Conservation (phyloP, 495 filamentous ascomycete genomes). For the Talaromyces wortmannii region DNA sequence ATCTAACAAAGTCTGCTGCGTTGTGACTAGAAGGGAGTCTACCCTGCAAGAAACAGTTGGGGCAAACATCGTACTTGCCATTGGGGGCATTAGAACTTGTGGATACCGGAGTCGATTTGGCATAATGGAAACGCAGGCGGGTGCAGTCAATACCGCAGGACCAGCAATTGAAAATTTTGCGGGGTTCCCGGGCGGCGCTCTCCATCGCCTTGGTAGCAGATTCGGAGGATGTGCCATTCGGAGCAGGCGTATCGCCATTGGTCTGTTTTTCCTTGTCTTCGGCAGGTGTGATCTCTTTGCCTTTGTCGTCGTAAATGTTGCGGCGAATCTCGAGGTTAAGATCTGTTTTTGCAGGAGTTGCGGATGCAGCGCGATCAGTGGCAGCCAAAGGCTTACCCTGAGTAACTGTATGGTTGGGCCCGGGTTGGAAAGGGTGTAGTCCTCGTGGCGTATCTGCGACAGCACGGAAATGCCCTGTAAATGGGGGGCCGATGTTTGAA, state of each 20-base stretch:
- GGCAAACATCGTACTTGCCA: conserved; percentile 77
- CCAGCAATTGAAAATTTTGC: conserved; percentile 74
- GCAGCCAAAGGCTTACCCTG: conserved; percentile 63
- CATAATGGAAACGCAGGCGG: conserved; percentile 81
- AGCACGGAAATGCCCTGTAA: conserved; percentile 94
- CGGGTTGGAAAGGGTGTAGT: conserved; percentile 89
- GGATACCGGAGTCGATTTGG: conserved; percentile 49
- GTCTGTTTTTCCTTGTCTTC: conserved; percentile 60
- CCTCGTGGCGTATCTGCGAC: conserved; percentile 92
- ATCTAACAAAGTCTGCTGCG: conserved; percentile 70
- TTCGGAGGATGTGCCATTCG: conserved; percentile 48
- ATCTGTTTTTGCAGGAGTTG: conserved; percentile 65
- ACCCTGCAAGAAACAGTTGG: conserved; percentile 78
- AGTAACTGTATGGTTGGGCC: conserved; percentile 65
- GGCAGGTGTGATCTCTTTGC: conserved; percentile 64
- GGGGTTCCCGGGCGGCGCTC: conserved; percentile 48
- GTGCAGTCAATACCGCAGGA: conserved; percentile 93
- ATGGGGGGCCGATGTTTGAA: conserved; percentile 91
- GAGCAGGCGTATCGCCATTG: conserved; percentile 62
- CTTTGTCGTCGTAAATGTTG: conserved; percentile 90
- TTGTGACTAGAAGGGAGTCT: conserved; percentile 69
- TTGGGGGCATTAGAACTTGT: conserved; percentile 51
- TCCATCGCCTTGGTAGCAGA: conserved; percentile 52
- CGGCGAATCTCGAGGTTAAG: conserved; percentile 85
- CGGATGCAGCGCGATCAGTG: conserved; percentile 71